Conservation (phyloP, 345 rosid genomes). For the Geranium brycei region DNA sequence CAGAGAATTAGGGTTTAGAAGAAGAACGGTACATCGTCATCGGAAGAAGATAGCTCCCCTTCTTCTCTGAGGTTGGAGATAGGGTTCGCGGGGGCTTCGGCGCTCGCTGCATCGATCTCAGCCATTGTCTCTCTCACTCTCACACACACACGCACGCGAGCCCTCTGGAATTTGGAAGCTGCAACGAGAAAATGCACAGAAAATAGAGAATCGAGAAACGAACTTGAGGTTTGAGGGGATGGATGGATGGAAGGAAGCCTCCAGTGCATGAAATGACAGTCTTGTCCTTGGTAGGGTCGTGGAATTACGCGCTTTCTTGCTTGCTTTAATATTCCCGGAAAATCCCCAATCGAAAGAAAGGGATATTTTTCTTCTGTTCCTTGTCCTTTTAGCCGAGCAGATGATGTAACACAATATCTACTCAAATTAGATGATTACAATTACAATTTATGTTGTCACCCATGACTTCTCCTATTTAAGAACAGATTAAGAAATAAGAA, state of each 20-base stretch:
- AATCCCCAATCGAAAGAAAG: background rate
- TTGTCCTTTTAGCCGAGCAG: too few relatives aligned
- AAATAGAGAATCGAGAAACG: background rate
- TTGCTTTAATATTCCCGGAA: background rate
- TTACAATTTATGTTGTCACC: too few relatives aligned
- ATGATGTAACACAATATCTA: too few relatives aligned
- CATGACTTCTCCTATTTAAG: too few relatives aligned
- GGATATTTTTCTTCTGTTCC: background rate
- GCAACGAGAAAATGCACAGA: background rate
- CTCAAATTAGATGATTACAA: too few relatives aligned
- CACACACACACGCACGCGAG: too few relatives aligned
- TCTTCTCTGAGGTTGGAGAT: constrained; percentile 41
- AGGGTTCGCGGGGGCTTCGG: constrained; percentile 13
- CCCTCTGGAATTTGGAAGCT: background rate
- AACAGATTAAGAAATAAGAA: too few relatives aligned
- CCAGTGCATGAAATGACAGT: background rate
- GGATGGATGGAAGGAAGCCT: background rate
- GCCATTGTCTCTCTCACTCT: constrained; percentile 10
- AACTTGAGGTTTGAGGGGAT: background rate
- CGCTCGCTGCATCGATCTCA: constrained; percentile 9
- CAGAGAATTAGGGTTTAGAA: background rate
- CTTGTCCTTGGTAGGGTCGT: background rate
- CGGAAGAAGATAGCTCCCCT: constrained; percentile 77
- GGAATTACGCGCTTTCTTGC: background rate
- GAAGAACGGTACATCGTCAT: constrained; percentile 32